Percentiles rank a stretch among this genome's conserved stretches.
Evolutionary conservation across 805 yeast genomes (phyloP).

Genomic region (baker's yeast (Saccharomyces cerevisiae)): DNA sequence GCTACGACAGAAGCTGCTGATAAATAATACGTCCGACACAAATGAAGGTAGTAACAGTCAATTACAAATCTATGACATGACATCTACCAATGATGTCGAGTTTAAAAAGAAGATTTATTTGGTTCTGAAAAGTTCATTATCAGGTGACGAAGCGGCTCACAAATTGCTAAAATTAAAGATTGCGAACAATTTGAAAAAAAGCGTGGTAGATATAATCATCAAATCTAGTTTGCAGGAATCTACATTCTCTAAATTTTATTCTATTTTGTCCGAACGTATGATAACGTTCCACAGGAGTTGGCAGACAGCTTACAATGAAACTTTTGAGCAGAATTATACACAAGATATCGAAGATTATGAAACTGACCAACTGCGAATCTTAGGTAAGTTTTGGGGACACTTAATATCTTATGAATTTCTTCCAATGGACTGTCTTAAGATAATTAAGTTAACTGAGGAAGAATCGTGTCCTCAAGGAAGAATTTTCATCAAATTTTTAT

Average conservation of each 20-base stretch:
- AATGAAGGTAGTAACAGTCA: constrained; percentile 1
- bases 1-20: not conserved
- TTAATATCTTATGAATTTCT: constrained; percentile 62
- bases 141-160: constrained; percentile 89
- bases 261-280: constrained; percentile 63
- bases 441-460: constrained; percentile 54
- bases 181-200: constrained; percentile 37
- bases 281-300: constrained; percentile 45
- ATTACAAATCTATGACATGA: constrained; percentile 49
- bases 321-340: constrained; percentile 49
- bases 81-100: constrained; percentile 53
- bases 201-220: constrained; percentile 62
- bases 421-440: constrained; percentile 52
- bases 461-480: constrained; percentile 75
- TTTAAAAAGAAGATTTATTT: constrained; percentile 73
- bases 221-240: constrained; percentile 81
- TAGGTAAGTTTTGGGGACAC: constrained; percentile 84
- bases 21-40: not conserved
- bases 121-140: constrained; percentile 81
- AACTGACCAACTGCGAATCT: constrained; percentile 62
- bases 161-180: constrained; percentile 53
- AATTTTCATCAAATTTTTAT: constrained; percentile 70
- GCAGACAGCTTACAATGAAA: constrained; percentile 43
- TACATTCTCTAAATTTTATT: constrained; percentile 79
- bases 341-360: constrained; percentile 56